Evolutionary conservation across 192 early-diverging fungal genomes (phyloP).

Genomic region (Globomyces pollinis-pini): DNA sequence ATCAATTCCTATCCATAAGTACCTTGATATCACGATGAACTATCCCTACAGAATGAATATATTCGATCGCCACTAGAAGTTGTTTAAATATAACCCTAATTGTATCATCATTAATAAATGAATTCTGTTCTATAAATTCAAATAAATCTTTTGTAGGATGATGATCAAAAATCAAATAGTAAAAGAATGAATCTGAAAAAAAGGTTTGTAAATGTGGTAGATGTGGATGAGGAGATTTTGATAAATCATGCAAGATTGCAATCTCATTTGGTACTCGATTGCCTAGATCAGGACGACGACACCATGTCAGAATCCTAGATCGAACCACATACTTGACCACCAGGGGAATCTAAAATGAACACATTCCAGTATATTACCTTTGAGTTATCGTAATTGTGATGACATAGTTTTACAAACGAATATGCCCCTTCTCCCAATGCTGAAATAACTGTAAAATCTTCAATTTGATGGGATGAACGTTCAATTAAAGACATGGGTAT

Average conservation of each 20-base stretch:
- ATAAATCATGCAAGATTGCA: constrained; percentile 41
- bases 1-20: no score
- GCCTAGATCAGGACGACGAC: constrained; percentile 56
- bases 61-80: constrained; percentile 55
- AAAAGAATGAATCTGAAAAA: constrained; percentile 64
- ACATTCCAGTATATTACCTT: constrained; percentile 35
- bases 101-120: constrained; percentile 52
- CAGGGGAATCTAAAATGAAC: constrained; percentile 23
- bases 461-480: constrained; percentile 20
- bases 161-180: constrained; percentile 60
- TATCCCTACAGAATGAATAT: constrained; percentile 54
- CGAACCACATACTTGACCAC: constrained; percentile 71
- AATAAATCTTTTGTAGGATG: constrained; percentile 48
- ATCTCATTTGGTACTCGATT: constrained; percentile 59
- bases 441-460: constrained; percentile 54
- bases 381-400: constrained; percentile 36
- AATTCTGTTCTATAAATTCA: constrained; percentile 69
- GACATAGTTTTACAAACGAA: constrained; percentile 57
- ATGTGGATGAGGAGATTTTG: constrained; percentile 1
- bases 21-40: constrained; percentile 77
- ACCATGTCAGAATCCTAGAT: constrained; percentile 54
- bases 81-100: constrained; percentile 63
- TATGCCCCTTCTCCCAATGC: constrained; percentile 64
- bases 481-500: not conserved
- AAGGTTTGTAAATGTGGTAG: constrained; percentile 34